A percentile compares a stretch with the other conserved stretches of the same genome.
These are phyloP conservation scores for Prunus armeniaca DNA, from an alignment of 306 rosid genomes.

Conservation along the genomic window DNA sequence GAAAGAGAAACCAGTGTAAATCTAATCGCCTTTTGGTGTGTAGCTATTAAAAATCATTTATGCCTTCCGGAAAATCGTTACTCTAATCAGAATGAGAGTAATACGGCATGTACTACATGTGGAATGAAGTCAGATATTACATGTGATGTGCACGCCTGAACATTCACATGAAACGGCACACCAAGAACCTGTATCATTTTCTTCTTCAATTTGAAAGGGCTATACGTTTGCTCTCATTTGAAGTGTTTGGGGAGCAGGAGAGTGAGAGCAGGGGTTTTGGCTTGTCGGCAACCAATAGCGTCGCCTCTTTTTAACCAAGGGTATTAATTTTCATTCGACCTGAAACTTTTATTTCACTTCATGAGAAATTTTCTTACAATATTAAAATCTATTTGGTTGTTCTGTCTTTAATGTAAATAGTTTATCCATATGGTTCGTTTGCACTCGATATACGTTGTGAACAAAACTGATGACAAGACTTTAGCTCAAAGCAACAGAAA, in stretches of 20 bases:
- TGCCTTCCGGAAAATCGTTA: background rate
- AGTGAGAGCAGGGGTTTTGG: background rate
- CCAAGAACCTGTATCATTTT: background rate
- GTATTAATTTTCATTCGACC: background rate
- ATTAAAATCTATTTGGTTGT: background rate
- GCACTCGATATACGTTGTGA: background rate
- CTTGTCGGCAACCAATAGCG: background rate
- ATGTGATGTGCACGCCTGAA: background rate
- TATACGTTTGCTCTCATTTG: background rate
- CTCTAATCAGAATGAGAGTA: background rate
- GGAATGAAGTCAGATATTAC: background rate
- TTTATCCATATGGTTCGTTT: background rate
- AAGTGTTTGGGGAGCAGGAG: background rate
- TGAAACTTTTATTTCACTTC: background rate
- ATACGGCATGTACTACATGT: background rate
- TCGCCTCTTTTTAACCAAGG: background rate
- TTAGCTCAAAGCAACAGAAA: background rate
- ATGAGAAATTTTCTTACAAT: background rate
- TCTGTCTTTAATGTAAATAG: background rate
- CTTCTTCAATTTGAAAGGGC: background rate
- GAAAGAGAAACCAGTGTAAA: background rate
- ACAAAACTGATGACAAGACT: background rate
- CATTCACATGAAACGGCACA: no score
- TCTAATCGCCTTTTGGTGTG: background rate
- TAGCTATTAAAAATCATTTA: background rate